Evolutionary conservation across 2,329 filamentous ascomycete species (phyloP).

Genomic region (Diaporthe velutina): DNA sequence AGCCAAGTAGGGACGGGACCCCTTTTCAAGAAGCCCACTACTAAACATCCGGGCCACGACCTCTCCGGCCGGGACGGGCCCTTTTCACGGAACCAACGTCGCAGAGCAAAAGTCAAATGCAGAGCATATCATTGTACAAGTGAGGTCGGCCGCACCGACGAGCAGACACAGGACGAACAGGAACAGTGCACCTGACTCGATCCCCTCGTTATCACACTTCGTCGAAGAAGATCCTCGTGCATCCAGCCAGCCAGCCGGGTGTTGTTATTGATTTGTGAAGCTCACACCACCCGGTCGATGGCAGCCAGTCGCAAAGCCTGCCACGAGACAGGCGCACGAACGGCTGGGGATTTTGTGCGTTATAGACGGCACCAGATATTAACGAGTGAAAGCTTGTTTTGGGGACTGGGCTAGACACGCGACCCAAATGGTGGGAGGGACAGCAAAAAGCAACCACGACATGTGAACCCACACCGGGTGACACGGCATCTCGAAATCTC

Average conservation of each 20-base stretch:
- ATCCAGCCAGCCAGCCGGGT: not conserved
- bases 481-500: constrained; percentile 11
- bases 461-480: constrained; percentile 17
- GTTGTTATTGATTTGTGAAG: not conserved
- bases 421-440: not conserved
- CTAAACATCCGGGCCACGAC: not conserved
- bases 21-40: not conserved
- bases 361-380: constrained; percentile 5
- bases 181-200: not conserved
- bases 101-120: constrained; percentile 14
- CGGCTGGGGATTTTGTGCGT: not conserved
- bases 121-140: not conserved
- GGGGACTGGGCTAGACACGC: not conserved
- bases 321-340: constrained; percentile 3
- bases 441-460: not conserved
- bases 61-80: not conserved
- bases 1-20: not conserved
- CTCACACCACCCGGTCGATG: not conserved
- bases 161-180: not conserved
- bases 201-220: not conserved
- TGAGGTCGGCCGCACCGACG: not conserved
- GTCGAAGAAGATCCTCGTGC: not conserved
- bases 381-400: constrained; percentile 24
- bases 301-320: constrained; percentile 1
- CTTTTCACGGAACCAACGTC: not conserved